These are phyloP conservation scores for Lithohypha guttulata DNA, from an alignment of 2,329 filamentous ascomycete species.

Conservation along the genomic window DNA sequence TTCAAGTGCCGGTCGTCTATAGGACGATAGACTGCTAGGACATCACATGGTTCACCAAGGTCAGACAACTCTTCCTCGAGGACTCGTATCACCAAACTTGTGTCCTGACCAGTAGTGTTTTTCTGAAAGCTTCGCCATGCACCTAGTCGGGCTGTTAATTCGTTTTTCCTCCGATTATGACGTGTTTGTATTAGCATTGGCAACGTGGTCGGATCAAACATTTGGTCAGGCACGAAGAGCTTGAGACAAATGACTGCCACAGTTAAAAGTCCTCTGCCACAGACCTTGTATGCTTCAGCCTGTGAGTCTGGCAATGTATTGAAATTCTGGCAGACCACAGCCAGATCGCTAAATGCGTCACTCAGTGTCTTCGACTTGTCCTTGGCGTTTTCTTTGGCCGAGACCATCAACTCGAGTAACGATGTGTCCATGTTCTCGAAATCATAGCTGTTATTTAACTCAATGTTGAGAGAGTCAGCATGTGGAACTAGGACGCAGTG, in stretches of 20 bases:
- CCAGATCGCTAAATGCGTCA: not conserved
- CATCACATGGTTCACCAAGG: slow-evolving; percentile 56
- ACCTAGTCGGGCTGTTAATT: slow-evolving; percentile 47
- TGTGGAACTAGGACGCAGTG: slow-evolving; percentile 12
- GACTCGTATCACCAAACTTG: slow-evolving; percentile 55
- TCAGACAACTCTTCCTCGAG: slow-evolving; percentile 51
- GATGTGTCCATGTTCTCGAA: not conserved
- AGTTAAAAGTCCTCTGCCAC: slow-evolving; percentile 59
- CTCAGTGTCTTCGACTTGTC: not conserved
- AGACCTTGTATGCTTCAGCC: not conserved
- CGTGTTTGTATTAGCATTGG: slow-evolving; percentile 53
- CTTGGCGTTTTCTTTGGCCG: not conserved
- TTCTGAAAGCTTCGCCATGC: slow-evolving; percentile 56
- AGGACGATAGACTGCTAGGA: slow-evolving; percentile 64
- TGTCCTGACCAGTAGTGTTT: slow-evolving; percentile 55
- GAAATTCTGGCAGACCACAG: not conserved
- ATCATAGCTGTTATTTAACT: slow-evolving; percentile 9
- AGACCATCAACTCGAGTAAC: not conserved
- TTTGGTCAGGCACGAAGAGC: slow-evolving; percentile 74
- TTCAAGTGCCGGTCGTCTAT: slow-evolving; percentile 53
- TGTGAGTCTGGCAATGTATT: not conserved
- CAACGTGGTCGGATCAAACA: slow-evolving; percentile 66
- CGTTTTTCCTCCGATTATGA: slow-evolving; percentile 45
- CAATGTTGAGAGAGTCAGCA: slow-evolving; percentile 9
- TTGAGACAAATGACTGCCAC: slow-evolving; percentile 64